Evolutionary conservation across 176 grass and related monocot species (phyloP).

Genomic region (Oryza officinalis): DNA sequence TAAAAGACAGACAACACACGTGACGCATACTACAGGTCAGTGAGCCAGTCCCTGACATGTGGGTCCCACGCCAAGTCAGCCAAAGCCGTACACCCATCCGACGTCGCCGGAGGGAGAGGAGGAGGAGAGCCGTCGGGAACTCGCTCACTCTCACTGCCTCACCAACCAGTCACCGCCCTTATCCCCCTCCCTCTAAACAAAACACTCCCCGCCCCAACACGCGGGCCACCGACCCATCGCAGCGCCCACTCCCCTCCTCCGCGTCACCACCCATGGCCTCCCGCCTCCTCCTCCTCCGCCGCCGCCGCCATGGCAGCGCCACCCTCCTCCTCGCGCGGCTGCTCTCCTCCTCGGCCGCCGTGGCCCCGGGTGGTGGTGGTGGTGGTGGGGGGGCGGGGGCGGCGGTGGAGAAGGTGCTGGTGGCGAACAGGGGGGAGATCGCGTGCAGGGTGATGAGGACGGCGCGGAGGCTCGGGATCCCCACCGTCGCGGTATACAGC

Average conservation of each 20-base stretch:
- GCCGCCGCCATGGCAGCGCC: background rate
- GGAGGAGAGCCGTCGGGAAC: conserved; percentile 15
- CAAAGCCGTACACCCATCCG: background rate
- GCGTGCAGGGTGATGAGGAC: conserved; percentile 86
- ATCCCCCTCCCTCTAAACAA: background rate
- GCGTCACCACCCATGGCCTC: conserved; percentile 32
- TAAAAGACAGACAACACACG: no score
- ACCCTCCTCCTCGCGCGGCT: background rate
- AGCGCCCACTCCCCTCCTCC: background rate
- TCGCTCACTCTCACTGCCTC: background rate
- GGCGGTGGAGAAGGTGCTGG: conserved; percentile 78
- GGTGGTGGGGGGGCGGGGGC: background rate
- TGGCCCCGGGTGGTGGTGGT: background rate
- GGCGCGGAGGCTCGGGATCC: conserved; percentile 60
- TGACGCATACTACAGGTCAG: no score
- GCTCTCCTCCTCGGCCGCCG: conserved; percentile 40
- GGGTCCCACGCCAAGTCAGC: background rate
- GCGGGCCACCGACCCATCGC: background rate
- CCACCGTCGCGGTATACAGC: conserved; percentile 85
- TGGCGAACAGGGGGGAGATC: conserved; percentile 94
- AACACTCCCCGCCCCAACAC: no score
- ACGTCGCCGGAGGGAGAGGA: background rate
- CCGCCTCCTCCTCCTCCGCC: conserved; percentile 45
- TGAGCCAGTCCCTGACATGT: background rate
- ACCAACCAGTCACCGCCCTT: conserved; percentile 21